Evolutionary conservation across 805 yeast species (phyloP).

Genomic region (Suhomyces faveliae): DNA sequence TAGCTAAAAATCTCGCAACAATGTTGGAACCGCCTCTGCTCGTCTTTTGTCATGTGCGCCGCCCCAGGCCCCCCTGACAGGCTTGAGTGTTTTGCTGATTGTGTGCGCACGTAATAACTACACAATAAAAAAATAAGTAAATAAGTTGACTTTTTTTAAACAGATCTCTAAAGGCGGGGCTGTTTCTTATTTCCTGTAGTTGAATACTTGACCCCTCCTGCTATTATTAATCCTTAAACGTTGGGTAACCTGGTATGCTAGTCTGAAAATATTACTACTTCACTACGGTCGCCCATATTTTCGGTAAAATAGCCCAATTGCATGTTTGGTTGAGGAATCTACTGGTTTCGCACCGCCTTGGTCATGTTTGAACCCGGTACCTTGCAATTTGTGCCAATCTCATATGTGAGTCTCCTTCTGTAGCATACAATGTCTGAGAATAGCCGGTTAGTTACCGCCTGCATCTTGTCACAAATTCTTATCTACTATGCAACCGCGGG

Average conservation of each 20-base stretch:
- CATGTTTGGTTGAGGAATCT: not conserved
- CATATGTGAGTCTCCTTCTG: not conserved
- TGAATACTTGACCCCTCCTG: not conserved
- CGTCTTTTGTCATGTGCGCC: not conserved
- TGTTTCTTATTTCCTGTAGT: not conserved
- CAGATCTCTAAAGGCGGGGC: not conserved
- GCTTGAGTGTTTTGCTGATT: not conserved
- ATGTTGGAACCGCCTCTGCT: not conserved
- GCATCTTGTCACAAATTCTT: not conserved
- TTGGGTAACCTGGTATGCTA: not conserved
- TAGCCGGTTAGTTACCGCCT: not conserved
- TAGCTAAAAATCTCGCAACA: not conserved
- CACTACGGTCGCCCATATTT: not conserved
- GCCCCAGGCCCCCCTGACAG: not conserved
- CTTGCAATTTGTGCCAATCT: not conserved
- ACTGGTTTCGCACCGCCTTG: not conserved
- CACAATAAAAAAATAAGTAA: not conserved
- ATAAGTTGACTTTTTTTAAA: not conserved
- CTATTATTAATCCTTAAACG: not conserved
- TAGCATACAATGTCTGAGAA: not conserved
- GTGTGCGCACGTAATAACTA: not conserved
- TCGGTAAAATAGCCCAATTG: not conserved
- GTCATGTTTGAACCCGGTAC: not conserved
- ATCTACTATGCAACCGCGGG: not conserved
- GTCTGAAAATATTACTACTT: not conserved